These are phyloP conservation scores for Penicillium sp. DNA, from an alignment of 2,329 filamentous ascomycete genomes.

Conservation along the genomic window DNA sequence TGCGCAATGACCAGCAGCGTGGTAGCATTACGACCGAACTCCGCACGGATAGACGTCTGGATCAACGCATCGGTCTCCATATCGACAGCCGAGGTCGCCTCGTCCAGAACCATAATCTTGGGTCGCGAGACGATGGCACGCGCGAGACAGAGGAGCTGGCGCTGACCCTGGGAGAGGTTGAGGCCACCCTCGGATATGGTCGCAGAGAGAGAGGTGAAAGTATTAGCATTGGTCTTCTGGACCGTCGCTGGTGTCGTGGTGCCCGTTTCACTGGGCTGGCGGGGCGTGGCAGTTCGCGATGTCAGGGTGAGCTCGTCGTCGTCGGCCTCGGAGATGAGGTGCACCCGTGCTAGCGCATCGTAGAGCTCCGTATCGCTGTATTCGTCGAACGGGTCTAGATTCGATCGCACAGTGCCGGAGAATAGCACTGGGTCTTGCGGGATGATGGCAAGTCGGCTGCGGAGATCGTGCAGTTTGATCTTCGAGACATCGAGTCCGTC, in stretches of 20 bases:
- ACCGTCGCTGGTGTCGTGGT: constrained; percentile 21
- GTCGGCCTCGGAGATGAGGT: constrained; percentile 54
- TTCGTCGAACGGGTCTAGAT: constrained; percentile 73
- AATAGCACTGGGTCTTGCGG: constrained; percentile 81
- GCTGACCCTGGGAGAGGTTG: constrained; percentile 48
- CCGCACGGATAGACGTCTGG: constrained; percentile 69
- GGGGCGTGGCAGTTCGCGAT: constrained; percentile 69
- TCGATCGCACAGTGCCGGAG: constrained; percentile 71
- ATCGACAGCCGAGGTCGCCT: constrained; percentile 75
- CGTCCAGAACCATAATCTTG: constrained; percentile 76
- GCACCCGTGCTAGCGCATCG: constrained; percentile 67
- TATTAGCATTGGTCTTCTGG: constrained; percentile 58
- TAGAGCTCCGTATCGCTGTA: constrained; percentile 66
- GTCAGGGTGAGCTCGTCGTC: constrained; percentile 61
- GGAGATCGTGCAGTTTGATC: constrained; percentile 54
- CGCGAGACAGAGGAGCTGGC: constrained; percentile 32
- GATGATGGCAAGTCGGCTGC: constrained; percentile 75
- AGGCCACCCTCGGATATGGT: constrained; percentile 69
- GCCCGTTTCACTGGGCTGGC: constrained; percentile 27
- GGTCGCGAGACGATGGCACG: constrained; percentile 63
- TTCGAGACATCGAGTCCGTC: constrained; percentile 49
- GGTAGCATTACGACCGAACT: constrained; percentile 59
- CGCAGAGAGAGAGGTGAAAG: constrained; percentile 62
- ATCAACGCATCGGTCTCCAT: constrained; percentile 73
- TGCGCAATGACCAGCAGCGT: constrained; percentile 75